Evolutionary conservation across 208 protist species (phyloP).

Genomic region (Acanthamoeba royreba): DNA sequence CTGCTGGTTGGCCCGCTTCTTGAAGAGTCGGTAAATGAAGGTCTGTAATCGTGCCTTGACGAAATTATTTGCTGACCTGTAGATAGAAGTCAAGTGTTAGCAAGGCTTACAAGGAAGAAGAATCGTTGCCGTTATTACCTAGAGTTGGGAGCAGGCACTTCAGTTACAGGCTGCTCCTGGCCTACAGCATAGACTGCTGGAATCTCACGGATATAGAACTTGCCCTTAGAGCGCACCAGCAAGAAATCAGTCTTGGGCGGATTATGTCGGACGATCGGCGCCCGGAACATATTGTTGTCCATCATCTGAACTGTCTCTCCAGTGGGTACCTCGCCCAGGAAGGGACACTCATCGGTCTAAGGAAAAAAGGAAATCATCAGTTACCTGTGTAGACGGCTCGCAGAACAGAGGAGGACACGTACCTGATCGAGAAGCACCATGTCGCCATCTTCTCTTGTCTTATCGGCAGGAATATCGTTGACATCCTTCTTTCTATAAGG

Average conservation of each 20-base stretch:
- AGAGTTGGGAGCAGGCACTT: slow-evolving; percentile 36
- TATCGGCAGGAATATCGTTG: slow-evolving; percentile 6
- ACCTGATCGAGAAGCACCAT: slow-evolving; percentile 49
- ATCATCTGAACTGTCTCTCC: slow-evolving; percentile 51
- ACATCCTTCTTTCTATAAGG: neutral
- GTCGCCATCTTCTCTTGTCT: slow-evolving; percentile 48
- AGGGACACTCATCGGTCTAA: slow-evolving; percentile 46
- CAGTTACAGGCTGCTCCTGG: slow-evolving; percentile 20
- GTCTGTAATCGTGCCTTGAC: slow-evolving; percentile 58
- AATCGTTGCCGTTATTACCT: too few species aligned
- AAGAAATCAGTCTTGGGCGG: slow-evolving; percentile 60
- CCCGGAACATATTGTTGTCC: slow-evolving; percentile 60
- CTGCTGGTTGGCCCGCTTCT: slow-evolving; percentile 43
- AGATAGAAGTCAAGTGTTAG: too few species aligned
- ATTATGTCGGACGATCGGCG: slow-evolving; percentile 53
- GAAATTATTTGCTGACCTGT: slow-evolving; percentile 57
- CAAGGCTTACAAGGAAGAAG: too few species aligned
- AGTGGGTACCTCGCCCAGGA: slow-evolving; percentile 55
- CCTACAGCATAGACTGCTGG: slow-evolving; percentile 44
- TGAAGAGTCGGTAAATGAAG: slow-evolving; percentile 65
- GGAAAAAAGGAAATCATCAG: neutral
- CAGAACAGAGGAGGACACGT: neutral
- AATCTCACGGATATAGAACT: slow-evolving; percentile 35
- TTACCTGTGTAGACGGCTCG: neutral
- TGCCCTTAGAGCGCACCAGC: slow-evolving; percentile 41